A percentile compares a stretch with the other conserved stretches of the same genome.
These are phyloP conservation scores for Dipteronia dyeriana DNA, from an alignment of 345 rosid genomes.

Conservation along the genomic window DNA sequence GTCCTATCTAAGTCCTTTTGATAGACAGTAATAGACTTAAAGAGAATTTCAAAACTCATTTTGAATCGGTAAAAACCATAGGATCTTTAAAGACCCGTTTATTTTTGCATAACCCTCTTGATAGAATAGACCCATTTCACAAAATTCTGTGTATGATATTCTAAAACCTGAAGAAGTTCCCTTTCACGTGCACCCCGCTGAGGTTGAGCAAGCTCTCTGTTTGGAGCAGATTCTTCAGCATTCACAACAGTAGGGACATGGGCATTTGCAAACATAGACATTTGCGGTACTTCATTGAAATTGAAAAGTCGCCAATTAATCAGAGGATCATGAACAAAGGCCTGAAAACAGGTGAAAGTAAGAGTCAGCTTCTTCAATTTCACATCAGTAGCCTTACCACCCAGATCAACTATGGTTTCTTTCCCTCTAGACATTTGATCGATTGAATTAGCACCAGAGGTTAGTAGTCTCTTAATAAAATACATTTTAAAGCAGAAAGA, in stretches of 20 bases:
- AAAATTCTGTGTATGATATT: not conserved
- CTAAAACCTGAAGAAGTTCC: slow-evolving; percentile 89
- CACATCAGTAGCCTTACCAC: not conserved
- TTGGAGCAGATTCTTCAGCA: slow-evolving; percentile 59
- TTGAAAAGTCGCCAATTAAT: slow-evolving; percentile 99
- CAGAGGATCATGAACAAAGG: slow-evolving; percentile 98
- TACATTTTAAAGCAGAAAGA: not conserved
- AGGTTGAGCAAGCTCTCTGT: slow-evolving; percentile 79
- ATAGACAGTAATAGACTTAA: no score
- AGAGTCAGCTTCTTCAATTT: slow-evolving; percentile 12
- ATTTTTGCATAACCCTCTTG: no score
- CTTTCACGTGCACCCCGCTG: slow-evolving; percentile 92
- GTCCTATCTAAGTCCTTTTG: no score
- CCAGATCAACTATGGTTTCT: not conserved
- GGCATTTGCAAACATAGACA: slow-evolving; percentile 57
- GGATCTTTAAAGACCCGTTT: no score
- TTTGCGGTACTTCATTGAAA: slow-evolving; percentile 95
- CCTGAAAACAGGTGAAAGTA: slow-evolving; percentile 46
- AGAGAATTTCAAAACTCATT: no score
- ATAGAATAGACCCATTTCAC: not conserved
- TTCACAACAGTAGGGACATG: slow-evolving; percentile 62
- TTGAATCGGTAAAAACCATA: no score
- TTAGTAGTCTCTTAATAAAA: not conserved
- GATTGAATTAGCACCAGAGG: not conserved
- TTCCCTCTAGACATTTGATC: not conserved